A percentile compares a stretch with the other conserved stretches of the same genome.
Evolutionary conservation across 1,284 basidiomycete species (phyloP).

Genomic region (Tylopilus orsonianus): DNA sequence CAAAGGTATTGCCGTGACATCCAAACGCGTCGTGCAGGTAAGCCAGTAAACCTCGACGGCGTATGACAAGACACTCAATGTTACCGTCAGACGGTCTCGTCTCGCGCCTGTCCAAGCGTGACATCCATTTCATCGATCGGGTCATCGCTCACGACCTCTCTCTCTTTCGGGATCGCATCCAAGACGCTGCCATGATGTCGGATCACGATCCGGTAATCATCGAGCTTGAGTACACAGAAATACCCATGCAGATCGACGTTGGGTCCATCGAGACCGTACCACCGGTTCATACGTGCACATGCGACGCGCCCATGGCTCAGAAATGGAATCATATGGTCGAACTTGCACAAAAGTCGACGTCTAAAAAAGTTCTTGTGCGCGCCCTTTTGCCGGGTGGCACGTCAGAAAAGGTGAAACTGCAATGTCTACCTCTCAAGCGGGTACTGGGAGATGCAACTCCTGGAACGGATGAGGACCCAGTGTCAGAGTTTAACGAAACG

Average conservation of each 20-base stretch:
- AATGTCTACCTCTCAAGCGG: constrained; percentile 25
- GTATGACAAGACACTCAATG: constrained; percentile 2
- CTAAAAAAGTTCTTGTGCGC: constrained; percentile 28
- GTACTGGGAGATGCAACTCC: constrained; percentile 14
- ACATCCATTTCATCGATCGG: constrained; percentile 28
- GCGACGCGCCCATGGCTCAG: constrained; percentile 21
- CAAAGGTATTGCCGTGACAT: constrained; percentile 29
- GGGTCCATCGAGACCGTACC: constrained; percentile 16
- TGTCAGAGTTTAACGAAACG: constrained; percentile 22
- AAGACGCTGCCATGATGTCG: constrained; percentile 6
- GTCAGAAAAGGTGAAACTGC: constrained; percentile 29
- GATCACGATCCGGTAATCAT: constrained; percentile 22
- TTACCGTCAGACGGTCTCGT: constrained; percentile 22
- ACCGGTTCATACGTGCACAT: constrained; percentile 22
- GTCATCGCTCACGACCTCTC: constrained; percentile 23
- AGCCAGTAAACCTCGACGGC: not conserved
- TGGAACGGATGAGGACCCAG: constrained; percentile 16
- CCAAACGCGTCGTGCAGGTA: constrained; percentile 28
- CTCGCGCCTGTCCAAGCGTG: constrained; percentile 24
- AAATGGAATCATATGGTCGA: constrained; percentile 32
- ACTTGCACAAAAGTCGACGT: constrained; percentile 25
- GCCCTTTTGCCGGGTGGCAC: constrained; percentile 31
- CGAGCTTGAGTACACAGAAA: constrained; percentile 28
- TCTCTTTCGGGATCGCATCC: constrained; percentile 20
- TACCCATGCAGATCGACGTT: constrained; percentile 21